Conservation (phyloP, 2,329 filamentous ascomycete species). For the Elsinoe fawcettii region DNA sequence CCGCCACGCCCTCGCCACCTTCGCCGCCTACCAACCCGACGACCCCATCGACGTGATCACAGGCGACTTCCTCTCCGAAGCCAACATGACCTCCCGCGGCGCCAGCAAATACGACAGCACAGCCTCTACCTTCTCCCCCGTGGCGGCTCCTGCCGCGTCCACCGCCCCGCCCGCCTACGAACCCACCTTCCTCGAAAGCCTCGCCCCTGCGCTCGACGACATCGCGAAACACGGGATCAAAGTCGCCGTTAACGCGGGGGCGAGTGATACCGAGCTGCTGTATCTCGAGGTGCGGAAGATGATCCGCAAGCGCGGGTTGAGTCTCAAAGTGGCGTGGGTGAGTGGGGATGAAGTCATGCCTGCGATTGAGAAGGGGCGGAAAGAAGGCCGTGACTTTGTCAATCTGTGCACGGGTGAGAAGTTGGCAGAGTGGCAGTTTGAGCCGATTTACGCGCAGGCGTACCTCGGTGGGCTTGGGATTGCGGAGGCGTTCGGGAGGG, state of each 20-base stretch:
- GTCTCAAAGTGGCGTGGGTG: conserved; percentile 42
- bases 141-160: background rate
- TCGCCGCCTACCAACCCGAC: conserved; percentile 9
- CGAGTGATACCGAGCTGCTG: conserved; percentile 46
- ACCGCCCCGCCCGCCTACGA: conserved; percentile 18
- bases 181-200: conserved; percentile 44
- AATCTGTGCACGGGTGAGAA: conserved; percentile 13
- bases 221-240: conserved; percentile 45
- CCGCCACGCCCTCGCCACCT: conserved; percentile 8
- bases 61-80: conserved; percentile 44
- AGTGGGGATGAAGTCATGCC: conserved; percentile 37
- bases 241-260: conserved; percentile 51
- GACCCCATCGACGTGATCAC: conserved; percentile 43
- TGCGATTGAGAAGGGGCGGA: background rate
- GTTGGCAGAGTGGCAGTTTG: conserved; percentile 11
- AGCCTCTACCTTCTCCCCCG: conserved; percentile 10
- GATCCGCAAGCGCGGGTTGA: conserved; percentile 27
- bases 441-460: conserved; percentile 29
- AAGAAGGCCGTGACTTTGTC: conserved; percentile 2
- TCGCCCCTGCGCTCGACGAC: conserved; percentile 37
- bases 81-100: conserved; percentile 28
- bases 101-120: conserved; percentile 23
- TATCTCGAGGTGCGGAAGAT: conserved; percentile 40
- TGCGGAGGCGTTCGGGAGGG: conserved; percentile 33
- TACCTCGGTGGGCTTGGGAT: conserved; percentile 41